Evolutionary conservation across 768 basidiomycete species (phyloP), one percentile per base, ranked within the genome.

Genomic region (Pulveroboletus ravenelii): DNA sequence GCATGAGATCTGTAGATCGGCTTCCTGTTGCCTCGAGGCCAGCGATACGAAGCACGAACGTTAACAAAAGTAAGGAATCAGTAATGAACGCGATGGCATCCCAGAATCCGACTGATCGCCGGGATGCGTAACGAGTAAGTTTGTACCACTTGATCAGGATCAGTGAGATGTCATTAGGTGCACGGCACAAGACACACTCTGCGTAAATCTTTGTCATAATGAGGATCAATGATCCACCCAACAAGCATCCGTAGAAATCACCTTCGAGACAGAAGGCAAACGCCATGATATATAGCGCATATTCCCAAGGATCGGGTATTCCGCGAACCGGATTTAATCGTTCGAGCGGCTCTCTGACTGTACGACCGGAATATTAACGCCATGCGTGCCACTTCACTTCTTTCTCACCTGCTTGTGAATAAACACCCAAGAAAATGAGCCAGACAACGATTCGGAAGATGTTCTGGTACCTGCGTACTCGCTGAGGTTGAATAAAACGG

Each of bases 81-180:
- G 89, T 95, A 13, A 85, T 60, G 50, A 90, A 74, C 12, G 83
- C 78, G 38, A 91, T 72, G 25, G 78, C 57, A 49, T 79, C 81
- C 91, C 89, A 92, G 64, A 91, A 92, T 14, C 79, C 79, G 60
- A 93, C 81, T 3, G 89, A 84, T n/a, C 82, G 78, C 77, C 82
- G 88, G 13, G 89, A 84, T 31, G 85, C 85, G 56, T 92, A 84
- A 3, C 79, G 74, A 17, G 93, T 71, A 2, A 88, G 77, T 62
- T 84, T 81, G 61, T 75, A 83, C 48, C 89, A 74, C 89, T 92
- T 52, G 29, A 50, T 41, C 43, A 34, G 15, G 13, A 38, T 45
- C 54, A 54, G 25, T 47, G 20, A 23, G 20, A 18, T 32, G 36
- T 6, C 6, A 48, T 36, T 29, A 12, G 25, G 40, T 40, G 35